A percentile compares a stretch with the other conserved stretches of the same genome.
Evolutionary conservation across 495 filamentous ascomycete species (phyloP).

Genomic region (Cercophora newfieldiana): DNA sequence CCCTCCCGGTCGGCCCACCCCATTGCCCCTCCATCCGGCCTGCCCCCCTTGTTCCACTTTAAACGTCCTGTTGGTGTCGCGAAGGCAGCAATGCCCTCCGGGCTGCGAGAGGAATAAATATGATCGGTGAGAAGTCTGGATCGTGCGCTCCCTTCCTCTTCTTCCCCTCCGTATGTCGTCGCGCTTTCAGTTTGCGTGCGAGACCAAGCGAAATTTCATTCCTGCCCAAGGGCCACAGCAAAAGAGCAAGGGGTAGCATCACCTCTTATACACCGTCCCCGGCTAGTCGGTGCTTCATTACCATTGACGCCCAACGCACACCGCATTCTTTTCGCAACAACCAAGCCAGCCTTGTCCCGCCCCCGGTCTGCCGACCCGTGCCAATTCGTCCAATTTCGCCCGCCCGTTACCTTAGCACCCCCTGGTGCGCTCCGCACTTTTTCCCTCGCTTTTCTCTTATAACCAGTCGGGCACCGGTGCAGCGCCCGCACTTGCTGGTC

Average conservation of each 20-base stretch:
- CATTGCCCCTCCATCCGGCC: constrained; percentile 5
- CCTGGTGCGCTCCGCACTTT: constrained; percentile 25
- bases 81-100: constrained; percentile 33
- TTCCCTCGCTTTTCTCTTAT: constrained; percentile 28
- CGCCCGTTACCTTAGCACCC: constrained; percentile 16
- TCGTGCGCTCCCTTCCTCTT: neutral
- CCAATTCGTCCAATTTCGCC: constrained; percentile 32
- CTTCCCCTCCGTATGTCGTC: neutral
- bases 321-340: neutral
- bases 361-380: constrained; percentile 18
- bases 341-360: constrained; percentile 28
- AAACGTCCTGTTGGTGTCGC: constrained; percentile 11
- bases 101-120: constrained; percentile 20
- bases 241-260: neutral
- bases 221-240: constrained; percentile 24
- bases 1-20: constrained; percentile 13
- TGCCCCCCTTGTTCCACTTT: constrained; percentile 14
- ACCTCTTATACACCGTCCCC: constrained; percentile 18
- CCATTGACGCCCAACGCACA: constrained; percentile 36
- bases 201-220: constrained; percentile 31
- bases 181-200: constrained; percentile 6
- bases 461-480: constrained; percentile 40
- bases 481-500: constrained; percentile 32
- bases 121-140: constrained; percentile 16
- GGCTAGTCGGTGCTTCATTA: constrained; percentile 15